Percentiles rank a stretch among this genome's conserved stretches.
phyloP scores from a whole-genome alignment of 78 protist genomes.

The Dictyostelium intermedium region DNA sequence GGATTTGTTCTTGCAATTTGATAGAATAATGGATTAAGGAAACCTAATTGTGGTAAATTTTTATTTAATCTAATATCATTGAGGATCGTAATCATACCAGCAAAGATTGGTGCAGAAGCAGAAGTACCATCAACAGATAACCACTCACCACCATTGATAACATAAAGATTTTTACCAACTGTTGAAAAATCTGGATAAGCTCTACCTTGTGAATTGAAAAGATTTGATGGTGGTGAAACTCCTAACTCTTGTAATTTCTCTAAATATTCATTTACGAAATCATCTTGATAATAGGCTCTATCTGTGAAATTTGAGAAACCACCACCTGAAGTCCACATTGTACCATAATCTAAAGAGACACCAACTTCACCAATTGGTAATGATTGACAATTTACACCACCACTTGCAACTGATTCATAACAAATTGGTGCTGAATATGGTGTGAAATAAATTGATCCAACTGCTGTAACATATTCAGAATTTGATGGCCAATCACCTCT shows the following conservation, averaged over 20 bases:
- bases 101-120: constrained; percentile 68
- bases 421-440: constrained; percentile 65
- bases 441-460: constrained; percentile 67
- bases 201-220: constrained; percentile 83
- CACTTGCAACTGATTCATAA: not conserved
- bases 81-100: constrained; percentile 63
- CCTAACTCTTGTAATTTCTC: not conserved
- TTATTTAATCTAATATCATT: constrained; percentile 65
- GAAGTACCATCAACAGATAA: constrained; percentile 56
- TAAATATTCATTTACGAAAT: constrained; percentile 59
- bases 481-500: constrained; percentile 58
- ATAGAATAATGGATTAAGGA: constrained; percentile 77
- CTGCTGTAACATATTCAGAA: constrained; percentile 78
- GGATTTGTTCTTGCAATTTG: constrained; percentile 44
- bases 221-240: constrained; percentile 50
- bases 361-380: constrained; percentile 60
- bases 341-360: constrained; percentile 62
- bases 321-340: constrained; percentile 82
- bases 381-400: constrained; percentile 7
- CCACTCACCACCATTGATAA: constrained; percentile 39
- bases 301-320: constrained; percentile 77
- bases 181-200: constrained; percentile 90
- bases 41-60: constrained; percentile 61
- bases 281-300: constrained; percentile 73
- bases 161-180: constrained; percentile 59